Evolutionary conservation across 306 rosid genomes (phyloP), one percentile per base, ranked within the genome.

Genomic region (Dalbergia cochinchinensis): DNA sequence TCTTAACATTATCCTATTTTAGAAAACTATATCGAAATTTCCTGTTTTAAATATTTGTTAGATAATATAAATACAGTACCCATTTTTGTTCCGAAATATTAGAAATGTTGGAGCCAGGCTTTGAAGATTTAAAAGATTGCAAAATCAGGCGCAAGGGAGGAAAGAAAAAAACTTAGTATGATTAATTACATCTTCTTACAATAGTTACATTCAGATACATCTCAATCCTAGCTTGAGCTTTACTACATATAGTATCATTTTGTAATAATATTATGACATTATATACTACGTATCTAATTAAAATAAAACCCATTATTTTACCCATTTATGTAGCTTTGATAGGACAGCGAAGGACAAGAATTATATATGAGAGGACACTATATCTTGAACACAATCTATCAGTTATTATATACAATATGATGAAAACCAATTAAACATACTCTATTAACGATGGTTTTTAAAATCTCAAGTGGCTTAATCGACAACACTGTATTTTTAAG

Each of bases 381-480:
- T 51, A 65, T 77, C 76, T 68, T 58, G 14, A 42, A 26, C 69
- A 44, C 67, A 68, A 68, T 58, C 69, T 70, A 79, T 31, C 5
- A 19, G 39, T 9, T 59, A 26, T 58, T 57, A 78, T 62, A 54
- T 64, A 79, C 19, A 79, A 59, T 3, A 64, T 35, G 76, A 64
- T 35, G 76, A 37, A 60, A 79, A 51, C n/a, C 4, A 66, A 59
- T 77, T 58, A 73, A 78, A 74, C 72, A 84, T 68, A 73, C 45
- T 73, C 78, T 37, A 79, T 8, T 34, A 61, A 5, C 15, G 8
- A 58, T 74, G 55, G 18, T 47, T 86, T 82, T 77, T 71, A 22
- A 31, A 76, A 82, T 83, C 82, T 71, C 87, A 86, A 86, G 85
- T 85, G 83, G 86, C 82, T 61, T 69, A 75, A 79, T 83, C 81